Percentiles rank a stretch among this genome's conserved stretches.
phyloP scores from a whole-genome alignment of 371 early-diverging fungal species.

The Mucor irregularis region DNA sequence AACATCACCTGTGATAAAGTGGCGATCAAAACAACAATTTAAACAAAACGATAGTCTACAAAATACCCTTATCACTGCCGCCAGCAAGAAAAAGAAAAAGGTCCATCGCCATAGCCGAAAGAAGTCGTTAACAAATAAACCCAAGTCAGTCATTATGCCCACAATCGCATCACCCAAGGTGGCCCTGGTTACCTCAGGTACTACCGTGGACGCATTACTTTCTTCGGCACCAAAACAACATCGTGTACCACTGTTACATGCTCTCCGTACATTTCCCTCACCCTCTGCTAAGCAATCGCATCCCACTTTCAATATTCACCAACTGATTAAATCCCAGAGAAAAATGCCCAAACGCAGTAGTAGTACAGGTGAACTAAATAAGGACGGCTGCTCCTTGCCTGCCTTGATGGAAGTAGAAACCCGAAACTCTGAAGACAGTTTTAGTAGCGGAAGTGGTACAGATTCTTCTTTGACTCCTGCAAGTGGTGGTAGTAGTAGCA shows the following conservation, averaged over 20 bases:
- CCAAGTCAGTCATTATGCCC: not conserved
- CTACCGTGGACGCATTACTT: not conserved
- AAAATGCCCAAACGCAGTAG: not conserved
- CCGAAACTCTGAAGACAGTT: too few species aligned
- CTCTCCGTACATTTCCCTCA: conserved; percentile 5
- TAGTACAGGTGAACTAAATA: not conserved
- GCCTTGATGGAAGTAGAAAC: not conserved
- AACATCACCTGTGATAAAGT: not conserved
- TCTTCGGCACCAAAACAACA: too few species aligned
- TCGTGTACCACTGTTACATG: not conserved
- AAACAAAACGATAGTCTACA: not conserved
- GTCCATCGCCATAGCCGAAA: not conserved
- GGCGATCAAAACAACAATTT: not conserved
- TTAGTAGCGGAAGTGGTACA: too few species aligned
- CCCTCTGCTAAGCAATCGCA: not conserved
- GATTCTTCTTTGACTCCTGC: too few species aligned
- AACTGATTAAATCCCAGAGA: conserved; percentile 2
- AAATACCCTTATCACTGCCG: not conserved
- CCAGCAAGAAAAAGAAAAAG: conserved; percentile 1
- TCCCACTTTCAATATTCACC: conserved; percentile 2
- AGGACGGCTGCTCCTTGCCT: not conserved
- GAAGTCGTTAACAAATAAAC: not conserved
- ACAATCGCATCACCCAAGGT: not conserved
- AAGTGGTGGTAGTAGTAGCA: too few species aligned
- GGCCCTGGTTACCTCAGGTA: not conserved